phyloP scores from a whole-genome alignment of 1,284 basidiomycete species.

The Austropuccinia psidii region DNA sequence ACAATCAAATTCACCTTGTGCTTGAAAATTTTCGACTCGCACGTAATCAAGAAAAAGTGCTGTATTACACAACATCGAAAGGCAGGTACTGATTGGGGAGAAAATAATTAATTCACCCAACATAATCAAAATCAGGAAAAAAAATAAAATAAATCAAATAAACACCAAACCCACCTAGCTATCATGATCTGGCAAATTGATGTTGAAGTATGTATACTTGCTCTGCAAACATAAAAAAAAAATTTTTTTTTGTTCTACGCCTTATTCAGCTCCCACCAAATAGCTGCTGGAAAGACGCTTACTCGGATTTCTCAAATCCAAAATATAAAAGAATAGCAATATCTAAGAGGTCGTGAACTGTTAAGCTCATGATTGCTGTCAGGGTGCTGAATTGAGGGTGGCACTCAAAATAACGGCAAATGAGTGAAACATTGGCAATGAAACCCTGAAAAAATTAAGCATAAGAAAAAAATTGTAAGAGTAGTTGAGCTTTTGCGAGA shows the following conservation, averaged over 20 bases:
- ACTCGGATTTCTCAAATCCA: not conserved
- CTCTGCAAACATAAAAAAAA: too few species aligned
- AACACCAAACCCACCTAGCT: too few species aligned
- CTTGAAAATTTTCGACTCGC: constrained; percentile 24
- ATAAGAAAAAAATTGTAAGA: too few species aligned
- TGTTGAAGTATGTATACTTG: too few species aligned
- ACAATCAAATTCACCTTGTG: constrained; percentile 11
- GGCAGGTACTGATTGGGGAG: not conserved
- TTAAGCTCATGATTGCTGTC: constrained; percentile 24
- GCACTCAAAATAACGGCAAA: constrained; percentile 30
- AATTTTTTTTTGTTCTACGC: too few species aligned
- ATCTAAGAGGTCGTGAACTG: constrained; percentile 20
- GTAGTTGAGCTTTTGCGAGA: too few species aligned
- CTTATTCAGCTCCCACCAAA: too few species aligned
- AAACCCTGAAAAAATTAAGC: constrained; percentile 26
- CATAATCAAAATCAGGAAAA: too few species aligned
- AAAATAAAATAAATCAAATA: too few species aligned
- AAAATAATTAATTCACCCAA: too few species aligned
- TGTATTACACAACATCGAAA: constrained; percentile 12
- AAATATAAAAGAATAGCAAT: constrained; percentile 8
- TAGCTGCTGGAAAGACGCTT: too few species aligned
- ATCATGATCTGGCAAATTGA: too few species aligned
- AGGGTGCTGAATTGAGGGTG: constrained; percentile 21
- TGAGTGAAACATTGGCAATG: constrained; percentile 18
- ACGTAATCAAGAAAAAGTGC: constrained; percentile 16